Percentiles rank a stretch among this genome's conserved stretches.
These are phyloP conservation scores for Opeltia flavorubescens DNA, from an alignment of 495 filamentous ascomycete genomes.

Conservation along the genomic window DNA sequence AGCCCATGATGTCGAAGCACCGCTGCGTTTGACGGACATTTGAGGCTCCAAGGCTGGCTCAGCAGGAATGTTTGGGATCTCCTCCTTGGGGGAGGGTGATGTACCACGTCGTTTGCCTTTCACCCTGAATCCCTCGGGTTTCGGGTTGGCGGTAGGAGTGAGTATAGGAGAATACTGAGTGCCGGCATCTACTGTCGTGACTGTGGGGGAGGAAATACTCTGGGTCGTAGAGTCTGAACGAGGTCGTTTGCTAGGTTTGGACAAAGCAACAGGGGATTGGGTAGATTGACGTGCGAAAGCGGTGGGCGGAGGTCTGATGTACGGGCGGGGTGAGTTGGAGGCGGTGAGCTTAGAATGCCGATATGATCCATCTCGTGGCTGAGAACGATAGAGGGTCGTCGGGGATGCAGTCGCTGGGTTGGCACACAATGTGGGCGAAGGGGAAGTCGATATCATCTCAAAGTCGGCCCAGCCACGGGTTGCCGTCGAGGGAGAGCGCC, in stretches of 20 bases:
- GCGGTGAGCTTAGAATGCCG: conserved; percentile 11
- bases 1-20: conserved; percentile 11
- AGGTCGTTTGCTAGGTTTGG: conserved; percentile 8
- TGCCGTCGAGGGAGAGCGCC: conserved; percentile 5
- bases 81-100: conserved; percentile 10
- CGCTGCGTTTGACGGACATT: conserved; percentile 6
- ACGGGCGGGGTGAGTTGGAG: conserved; percentile 10
- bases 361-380: conserved; percentile 15
- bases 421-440: conserved; percentile 17
- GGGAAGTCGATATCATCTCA: conserved; percentile 21
- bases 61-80: conserved; percentile 7
- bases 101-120: conserved; percentile 16
- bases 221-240: conserved; percentile 3
- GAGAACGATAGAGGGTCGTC: neutral
- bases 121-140: neutral
- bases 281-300: conserved; percentile 13
- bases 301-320: conserved; percentile 15
- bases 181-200: conserved; percentile 28
- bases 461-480: conserved; percentile 11
- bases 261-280: conserved; percentile 7
- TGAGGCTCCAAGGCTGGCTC: conserved; percentile 17
- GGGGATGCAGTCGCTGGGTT: conserved; percentile 13
- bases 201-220: conserved; percentile 3
- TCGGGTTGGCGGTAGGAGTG: neutral
- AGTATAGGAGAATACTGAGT: conserved; percentile 38